Evolutionary conservation across 805 yeast species (phyloP).

Genomic region (Wickerhamiella vanderwaltii): DNA sequence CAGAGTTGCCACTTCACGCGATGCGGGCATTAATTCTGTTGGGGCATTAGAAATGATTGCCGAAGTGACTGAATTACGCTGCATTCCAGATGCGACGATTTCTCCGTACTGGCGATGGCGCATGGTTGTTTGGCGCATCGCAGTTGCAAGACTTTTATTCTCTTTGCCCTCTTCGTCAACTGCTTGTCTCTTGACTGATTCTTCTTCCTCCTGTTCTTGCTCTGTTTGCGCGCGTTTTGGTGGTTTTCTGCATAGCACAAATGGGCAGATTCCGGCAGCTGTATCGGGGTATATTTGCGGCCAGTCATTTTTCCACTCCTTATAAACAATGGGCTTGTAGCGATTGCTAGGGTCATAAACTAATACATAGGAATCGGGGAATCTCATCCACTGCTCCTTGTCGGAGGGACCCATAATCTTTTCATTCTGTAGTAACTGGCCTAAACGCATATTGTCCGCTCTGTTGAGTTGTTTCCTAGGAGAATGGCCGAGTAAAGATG

Average conservation of each 20-base stretch:
- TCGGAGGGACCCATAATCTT: conserved; percentile 63
- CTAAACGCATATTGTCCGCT: conserved; percentile 25
- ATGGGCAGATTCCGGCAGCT: conserved; percentile 70
- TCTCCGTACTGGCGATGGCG: conserved; percentile 33
- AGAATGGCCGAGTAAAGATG: conserved; percentile 19
- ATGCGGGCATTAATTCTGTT: conserved; percentile 23
- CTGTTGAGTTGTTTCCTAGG: conserved; percentile 5
- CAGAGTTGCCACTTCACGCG: conserved; percentile 33
- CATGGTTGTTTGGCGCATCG: conserved; percentile 6
- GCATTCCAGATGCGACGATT: conserved; percentile 51
- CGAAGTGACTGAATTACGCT: conserved; percentile 32
- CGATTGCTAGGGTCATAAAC: conserved; percentile 70
- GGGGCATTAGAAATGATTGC: conserved; percentile 26
- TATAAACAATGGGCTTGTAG: conserved; percentile 64
- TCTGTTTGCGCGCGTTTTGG: conserved; percentile 5
- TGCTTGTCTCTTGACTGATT: neutral
- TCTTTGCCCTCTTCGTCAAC: conserved; percentile 11
- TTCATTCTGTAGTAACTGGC: conserved; percentile 68
- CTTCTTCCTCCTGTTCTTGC: conserved; percentile 2
- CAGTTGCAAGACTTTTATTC: conserved; percentile 1
- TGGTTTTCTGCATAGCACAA: conserved; percentile 33
- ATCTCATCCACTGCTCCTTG: conserved; percentile 74
- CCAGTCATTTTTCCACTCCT: conserved; percentile 65
- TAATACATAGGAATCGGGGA: conserved; percentile 60
- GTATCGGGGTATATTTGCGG: conserved; percentile 48